Base-by-base conservation (phyloP, 176 grass and related monocot species). In the Triticum urartu region DNA sequence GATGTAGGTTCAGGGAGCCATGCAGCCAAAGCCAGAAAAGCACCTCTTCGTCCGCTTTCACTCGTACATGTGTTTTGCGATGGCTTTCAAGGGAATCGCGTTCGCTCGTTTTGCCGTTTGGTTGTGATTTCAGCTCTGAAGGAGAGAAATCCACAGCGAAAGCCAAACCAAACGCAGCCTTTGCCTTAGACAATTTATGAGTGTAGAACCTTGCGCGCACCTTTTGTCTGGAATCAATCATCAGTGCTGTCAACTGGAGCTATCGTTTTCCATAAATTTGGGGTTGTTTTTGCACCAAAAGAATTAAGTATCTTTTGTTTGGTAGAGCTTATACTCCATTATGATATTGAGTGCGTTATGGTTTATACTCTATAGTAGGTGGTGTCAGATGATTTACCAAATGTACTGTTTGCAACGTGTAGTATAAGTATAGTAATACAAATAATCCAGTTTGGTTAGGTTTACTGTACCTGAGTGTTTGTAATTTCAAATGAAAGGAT, bases 321-420 rank as follows among this genome's bases (percentile, higher is more conserved):
- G 48, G 14, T 52, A 17, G 48, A 52, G 48, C 14, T 32, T 67
- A 42, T 64, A 48, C 40, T 47, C 50, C 56, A 17, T 64, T 47
- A 18, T 9, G 72, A 73, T 73, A 59, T 74, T 59, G 45, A 38
- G 64, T 75, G 45, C 20, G 26, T 35, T 82, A 52, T 78, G 28
- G 18, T 78, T 82, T 75, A 26, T 75, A 69, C 42, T 77, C 61
- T 81, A 26, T 80, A 62, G 24, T 77, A 77, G 56, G 45, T 83
- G 9, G 54, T 58, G 45, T 72, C 34, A 75, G 26, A 47, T 67
- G 59, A 50, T 86, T 76, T 83, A 35, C 67, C 54, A 83, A 9
- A 30, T 61, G 17, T 80, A 64, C 36, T 17, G 15, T 72, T 61
- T 43, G 9, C 63, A 82, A 77, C 22, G 1, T 84, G 40, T 11